These are phyloP conservation scores for Didymellaceae sp. DNA, from an alignment of 2,329 filamentous ascomycete genomes.

Conservation along the genomic window DNA sequence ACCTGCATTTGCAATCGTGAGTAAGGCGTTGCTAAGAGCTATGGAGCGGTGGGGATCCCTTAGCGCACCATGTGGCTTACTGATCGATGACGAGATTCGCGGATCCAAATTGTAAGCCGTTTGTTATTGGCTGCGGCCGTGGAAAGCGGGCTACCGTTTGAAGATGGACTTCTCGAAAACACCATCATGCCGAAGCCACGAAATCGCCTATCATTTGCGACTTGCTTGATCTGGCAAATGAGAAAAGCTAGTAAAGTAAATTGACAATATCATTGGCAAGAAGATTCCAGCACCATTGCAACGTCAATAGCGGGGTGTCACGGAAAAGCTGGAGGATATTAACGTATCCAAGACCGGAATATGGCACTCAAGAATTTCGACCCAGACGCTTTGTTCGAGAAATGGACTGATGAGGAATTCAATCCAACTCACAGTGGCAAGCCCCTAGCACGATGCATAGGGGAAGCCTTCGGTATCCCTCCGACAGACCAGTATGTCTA, in stretches of 20 bases:
- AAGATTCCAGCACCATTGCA: not conserved
- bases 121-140: conserved; percentile 31
- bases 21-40: conserved; percentile 36
- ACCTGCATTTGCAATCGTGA: conserved; percentile 44
- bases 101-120: conserved; percentile 21
- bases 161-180: conserved; percentile 7
- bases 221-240: conserved; percentile 2
- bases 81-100: conserved; percentile 39
- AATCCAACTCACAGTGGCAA: conserved; percentile 32
- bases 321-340: not conserved
- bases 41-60: conserved; percentile 15
- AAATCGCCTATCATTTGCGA: not conserved
- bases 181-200: conserved; percentile 10
- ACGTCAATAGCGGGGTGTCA: not conserved
- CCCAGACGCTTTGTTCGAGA: conserved; percentile 53
- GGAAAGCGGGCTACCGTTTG: conserved; percentile 1
- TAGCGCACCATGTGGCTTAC: conserved; percentile 29
- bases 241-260: not conserved
- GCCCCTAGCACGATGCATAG: conserved; percentile 54
- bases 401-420: conserved; percentile 51
- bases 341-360: not conserved
- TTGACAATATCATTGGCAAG: not conserved
- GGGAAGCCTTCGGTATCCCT: conserved; percentile 56
- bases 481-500: conserved; percentile 58
- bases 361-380: conserved; percentile 50